phyloP scores from a whole-genome alignment of 257 asterid genomes.

The Scutellaria barbata region DNA sequence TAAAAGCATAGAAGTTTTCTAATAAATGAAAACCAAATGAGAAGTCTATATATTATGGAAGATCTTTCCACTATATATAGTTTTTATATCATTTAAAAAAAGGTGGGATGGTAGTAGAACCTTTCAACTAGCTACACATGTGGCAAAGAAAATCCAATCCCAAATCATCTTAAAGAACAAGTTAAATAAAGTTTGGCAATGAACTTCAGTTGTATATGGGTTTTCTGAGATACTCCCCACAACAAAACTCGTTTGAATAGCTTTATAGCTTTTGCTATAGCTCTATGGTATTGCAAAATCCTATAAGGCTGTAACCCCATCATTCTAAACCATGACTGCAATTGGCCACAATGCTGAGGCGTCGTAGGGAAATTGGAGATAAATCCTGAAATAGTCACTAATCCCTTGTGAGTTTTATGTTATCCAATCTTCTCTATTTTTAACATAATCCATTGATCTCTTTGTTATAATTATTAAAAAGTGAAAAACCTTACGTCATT shows the following conservation, averaged over 20 bases:
- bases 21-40: not conserved
- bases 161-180: not conserved
- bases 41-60: not conserved
- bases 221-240: not conserved
- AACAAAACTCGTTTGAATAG: not conserved
- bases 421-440: constrained; percentile 16
- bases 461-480: not conserved
- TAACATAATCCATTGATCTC: not conserved
- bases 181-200: not conserved
- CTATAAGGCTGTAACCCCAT: not conserved
- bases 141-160: not conserved
- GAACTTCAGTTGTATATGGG: not conserved
- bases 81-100: constrained; percentile 2
- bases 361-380: not conserved
- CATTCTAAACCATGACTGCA: constrained; percentile 12
- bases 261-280: not conserved
- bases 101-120: not conserved
- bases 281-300: not conserved
- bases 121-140: not conserved
- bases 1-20: not conserved
- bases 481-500: not conserved
- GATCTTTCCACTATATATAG: not conserved
- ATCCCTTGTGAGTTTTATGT: not conserved
- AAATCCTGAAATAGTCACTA: not conserved
- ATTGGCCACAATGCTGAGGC: not conserved